Conservation (phyloP, 2,329 filamentous ascomycete genomes). For the Aspergillus tubingensis region DNA sequence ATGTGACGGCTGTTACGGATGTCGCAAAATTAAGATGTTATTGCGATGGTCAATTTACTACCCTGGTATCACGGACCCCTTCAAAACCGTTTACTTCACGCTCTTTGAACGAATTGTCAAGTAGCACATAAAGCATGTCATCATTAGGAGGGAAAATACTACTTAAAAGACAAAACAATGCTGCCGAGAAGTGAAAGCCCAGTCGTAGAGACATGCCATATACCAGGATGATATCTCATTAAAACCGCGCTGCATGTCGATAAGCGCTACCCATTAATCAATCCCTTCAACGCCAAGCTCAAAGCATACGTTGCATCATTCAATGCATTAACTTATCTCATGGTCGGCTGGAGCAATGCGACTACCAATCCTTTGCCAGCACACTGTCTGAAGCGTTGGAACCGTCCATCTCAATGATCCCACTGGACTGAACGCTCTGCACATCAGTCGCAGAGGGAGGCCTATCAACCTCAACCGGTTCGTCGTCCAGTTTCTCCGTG, state of each 20-base stretch:
- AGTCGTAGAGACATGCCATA: neutral
- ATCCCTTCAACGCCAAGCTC: neutral
- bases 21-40: neutral
- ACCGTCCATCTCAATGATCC: conserved; percentile 29
- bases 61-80: conserved; percentile 13
- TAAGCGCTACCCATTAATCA: neutral
- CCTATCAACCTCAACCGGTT: conserved; percentile 36
- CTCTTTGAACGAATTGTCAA: neutral
- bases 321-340: neutral
- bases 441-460: conserved; percentile 34
- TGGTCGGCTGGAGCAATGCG: neutral
- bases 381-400: conserved; percentile 24
- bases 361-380: conserved; percentile 25
- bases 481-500: conserved; percentile 33
- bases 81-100: conserved; percentile 20
- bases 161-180: neutral
- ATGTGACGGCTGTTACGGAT: conserved; percentile 44
- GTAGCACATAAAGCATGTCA: neutral
- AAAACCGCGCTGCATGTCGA: neutral
- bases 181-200: neutral
- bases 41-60: neutral
- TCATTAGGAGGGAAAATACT: neutral
- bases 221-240: neutral
- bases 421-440: conserved; percentile 39
- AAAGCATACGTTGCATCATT: neutral